A percentile compares a stretch with the other conserved stretches of the same genome.
Evolutionary conservation across 2,329 filamentous ascomycete genomes (phyloP).

Genomic region (Cladosporium sp.): DNA sequence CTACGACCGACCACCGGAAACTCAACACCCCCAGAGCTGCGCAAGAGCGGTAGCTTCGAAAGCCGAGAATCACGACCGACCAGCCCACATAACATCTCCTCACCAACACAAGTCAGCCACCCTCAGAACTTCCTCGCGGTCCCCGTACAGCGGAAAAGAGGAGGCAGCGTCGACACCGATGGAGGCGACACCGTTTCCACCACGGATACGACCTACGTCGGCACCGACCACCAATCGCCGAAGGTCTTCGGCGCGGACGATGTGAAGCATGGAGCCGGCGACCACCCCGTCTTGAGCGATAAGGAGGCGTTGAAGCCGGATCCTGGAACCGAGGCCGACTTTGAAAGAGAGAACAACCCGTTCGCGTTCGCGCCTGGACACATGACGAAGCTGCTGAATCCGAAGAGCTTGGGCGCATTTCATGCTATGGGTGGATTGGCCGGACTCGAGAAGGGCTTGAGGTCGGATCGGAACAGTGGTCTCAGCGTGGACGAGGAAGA

Average conservation of each 20-base stretch:
- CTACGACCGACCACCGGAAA: constrained; percentile 6
- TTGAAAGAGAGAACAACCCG: constrained; percentile 67
- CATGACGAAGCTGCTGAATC: constrained; percentile 72
- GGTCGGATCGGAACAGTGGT: constrained; percentile 58
- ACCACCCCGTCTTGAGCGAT: constrained; percentile 54
- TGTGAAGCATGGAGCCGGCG: constrained; percentile 29
- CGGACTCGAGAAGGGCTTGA: constrained; percentile 67
- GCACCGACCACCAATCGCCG: constrained; percentile 33
- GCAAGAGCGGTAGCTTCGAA: constrained; percentile 57
- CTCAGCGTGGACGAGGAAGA: constrained; percentile 63
- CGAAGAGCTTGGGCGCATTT: constrained; percentile 70
- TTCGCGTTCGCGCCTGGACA: constrained; percentile 82
- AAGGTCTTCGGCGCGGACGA: constrained; percentile 24
- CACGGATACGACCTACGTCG: constrained; percentile 58
- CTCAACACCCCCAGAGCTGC: constrained; percentile 36
- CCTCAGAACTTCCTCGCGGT: constrained; percentile 56
- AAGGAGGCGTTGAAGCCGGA: constrained; percentile 68
- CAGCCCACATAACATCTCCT: constrained; percentile 63
- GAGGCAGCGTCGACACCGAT: constrained; percentile 61
- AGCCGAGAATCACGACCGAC: constrained; percentile 58
- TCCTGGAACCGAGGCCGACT: constrained; percentile 68
- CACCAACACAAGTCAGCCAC: constrained; percentile 52
- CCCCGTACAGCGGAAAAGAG: constrained; percentile 56
- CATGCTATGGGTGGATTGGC: constrained; percentile 66
- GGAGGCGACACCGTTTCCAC: constrained; percentile 46